These are phyloP conservation scores for Bisporella sp. DNA, from an alignment of 2,329 filamentous ascomycete genomes.

Conservation along the genomic window DNA sequence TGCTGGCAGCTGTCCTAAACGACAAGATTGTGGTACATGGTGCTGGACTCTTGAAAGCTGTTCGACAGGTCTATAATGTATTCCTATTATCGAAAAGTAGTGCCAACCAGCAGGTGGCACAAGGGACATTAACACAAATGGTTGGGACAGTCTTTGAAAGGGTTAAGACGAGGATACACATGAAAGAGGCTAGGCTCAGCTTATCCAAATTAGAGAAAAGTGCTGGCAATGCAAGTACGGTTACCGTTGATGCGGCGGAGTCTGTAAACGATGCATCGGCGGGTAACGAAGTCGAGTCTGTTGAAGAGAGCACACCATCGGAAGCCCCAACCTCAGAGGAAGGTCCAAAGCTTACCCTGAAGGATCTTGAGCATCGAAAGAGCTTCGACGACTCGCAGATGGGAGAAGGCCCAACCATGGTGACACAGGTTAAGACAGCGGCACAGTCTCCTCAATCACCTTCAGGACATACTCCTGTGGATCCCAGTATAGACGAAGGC, in stretches of 20 bases:
- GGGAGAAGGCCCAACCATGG: constrained; percentile 61
- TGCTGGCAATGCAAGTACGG: constrained; percentile 23
- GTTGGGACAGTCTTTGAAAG: constrained; percentile 96
- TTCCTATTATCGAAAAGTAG: constrained; percentile 92
- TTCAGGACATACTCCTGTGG: constrained; percentile 47
- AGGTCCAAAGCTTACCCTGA: constrained; percentile 53
- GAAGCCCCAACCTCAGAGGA: constrained; percentile 27
- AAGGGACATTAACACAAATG: constrained; percentile 97
- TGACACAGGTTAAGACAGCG: constrained; percentile 49
- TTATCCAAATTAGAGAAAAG: constrained; percentile 25
- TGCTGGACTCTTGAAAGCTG: constrained; percentile 89
- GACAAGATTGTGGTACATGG: constrained; percentile 99
- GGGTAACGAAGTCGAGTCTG: constrained; percentile 18
- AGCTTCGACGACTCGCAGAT: constrained; percentile 59
- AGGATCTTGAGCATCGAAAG: constrained; percentile 61
- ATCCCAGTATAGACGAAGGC: constrained; percentile 47
- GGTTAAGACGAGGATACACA: constrained; percentile 76
- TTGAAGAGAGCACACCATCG: constrained; percentile 17
- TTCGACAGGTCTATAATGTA: constrained; percentile 98
- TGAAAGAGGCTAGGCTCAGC: constrained; percentile 73
- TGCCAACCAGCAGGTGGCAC: constrained; percentile 92
- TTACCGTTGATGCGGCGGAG: constrained; percentile 25
- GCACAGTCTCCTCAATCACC: constrained; percentile 37
- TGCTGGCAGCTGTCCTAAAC: constrained; percentile 90
- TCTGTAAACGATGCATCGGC: constrained; percentile 18